Conservation (phyloP, 495 filamentous ascomycete genomes). For the Aspergillus baeticus region DNA sequence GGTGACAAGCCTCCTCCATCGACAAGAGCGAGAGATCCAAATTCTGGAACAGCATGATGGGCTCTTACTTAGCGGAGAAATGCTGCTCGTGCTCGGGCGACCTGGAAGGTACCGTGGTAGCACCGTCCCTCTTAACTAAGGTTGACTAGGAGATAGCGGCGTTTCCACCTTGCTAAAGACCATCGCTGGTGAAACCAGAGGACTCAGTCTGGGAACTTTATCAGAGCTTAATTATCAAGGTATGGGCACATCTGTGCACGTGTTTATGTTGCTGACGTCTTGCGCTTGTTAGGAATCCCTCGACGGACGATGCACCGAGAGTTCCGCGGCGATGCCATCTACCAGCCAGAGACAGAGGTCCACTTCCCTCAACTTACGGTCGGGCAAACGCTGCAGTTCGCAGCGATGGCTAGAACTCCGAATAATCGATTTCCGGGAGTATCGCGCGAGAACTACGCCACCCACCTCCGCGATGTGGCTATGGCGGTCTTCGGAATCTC, state of each 20-base stretch:
- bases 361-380: slow-evolving; percentile 68
- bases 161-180: slow-evolving; percentile 69
- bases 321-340: slow-evolving; percentile 70
- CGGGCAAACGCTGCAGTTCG: slow-evolving; percentile 64
- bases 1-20: neutral
- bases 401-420: slow-evolving; percentile 51
- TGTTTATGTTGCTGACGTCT: slow-evolving; percentile 34
- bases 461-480: slow-evolving; percentile 57
- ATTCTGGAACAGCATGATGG: slow-evolving; percentile 15
- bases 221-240: slow-evolving; percentile 73
- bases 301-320: slow-evolving; percentile 61
- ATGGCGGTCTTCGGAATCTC: slow-evolving; percentile 61
- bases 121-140: too few species aligned
- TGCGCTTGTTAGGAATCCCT: slow-evolving; percentile 47
- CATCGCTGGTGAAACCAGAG: slow-evolving; percentile 68
- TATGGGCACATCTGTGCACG: slow-evolving; percentile 34
- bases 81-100: slow-evolving; percentile 10
- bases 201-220: slow-evolving; percentile 58
- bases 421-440: slow-evolving; percentile 45
- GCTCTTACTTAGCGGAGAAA: slow-evolving; percentile 21
- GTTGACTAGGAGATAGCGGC: neutral
- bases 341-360: slow-evolving; percentile 63
- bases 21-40: slow-evolving; percentile 2
- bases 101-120: slow-evolving; percentile 1
- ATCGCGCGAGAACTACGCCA: slow-evolving; percentile 42